Evolutionary conservation across 192 early-diverging fungal species (phyloP), one percentile per base, ranked within the genome.

Genomic region (Dissophora ornata): DNA sequence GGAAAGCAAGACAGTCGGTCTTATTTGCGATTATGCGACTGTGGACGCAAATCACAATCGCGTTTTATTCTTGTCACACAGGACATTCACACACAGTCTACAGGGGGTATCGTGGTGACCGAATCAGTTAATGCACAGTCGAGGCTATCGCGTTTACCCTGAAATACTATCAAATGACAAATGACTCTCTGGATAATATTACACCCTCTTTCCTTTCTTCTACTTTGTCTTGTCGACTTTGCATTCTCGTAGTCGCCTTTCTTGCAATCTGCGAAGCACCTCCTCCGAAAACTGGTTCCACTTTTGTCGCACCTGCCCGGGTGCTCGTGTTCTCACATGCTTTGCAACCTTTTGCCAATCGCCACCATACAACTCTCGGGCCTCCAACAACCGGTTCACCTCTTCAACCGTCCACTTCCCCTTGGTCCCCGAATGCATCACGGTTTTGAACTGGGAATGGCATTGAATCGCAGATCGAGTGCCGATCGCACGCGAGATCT

Each of bases 291-390:
- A 52, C 13, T 64, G 53, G 46, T 57, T 64, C 45, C 47, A 44
- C 24, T 73, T 73, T 28, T 63, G 60, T 30, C 70, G 32, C 11
- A 58, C 62, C 18, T 80, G 78, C 3, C 58, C 78, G n/a, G 78
- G 57, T 1, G 67, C 58, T 21, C 63, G 42, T 0, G 57, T 50
- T 4, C 45, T 48, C 15, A 80, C 57, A 66, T 66, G 55, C 25
- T 45, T 46, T 3, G 63, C 25, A 15, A 80, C 57, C 22, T 54
- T 58, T 34, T 69, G 52, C 68, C 68, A 71, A 32, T 80, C 68
- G 3, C 38, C 16, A 4, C 49, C 52, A 56, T 51, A 62, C 45
- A 67, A 29, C 7, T 44, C 57, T 8, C 29, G n/a, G 13, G 78
- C 68, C 38, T 80, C 62, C 25, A 58, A n/a, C 4, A 71, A 29